Evolutionary conservation across 148 eudicot genomes (phyloP).

Genomic region (Rheum nobile): DNA sequence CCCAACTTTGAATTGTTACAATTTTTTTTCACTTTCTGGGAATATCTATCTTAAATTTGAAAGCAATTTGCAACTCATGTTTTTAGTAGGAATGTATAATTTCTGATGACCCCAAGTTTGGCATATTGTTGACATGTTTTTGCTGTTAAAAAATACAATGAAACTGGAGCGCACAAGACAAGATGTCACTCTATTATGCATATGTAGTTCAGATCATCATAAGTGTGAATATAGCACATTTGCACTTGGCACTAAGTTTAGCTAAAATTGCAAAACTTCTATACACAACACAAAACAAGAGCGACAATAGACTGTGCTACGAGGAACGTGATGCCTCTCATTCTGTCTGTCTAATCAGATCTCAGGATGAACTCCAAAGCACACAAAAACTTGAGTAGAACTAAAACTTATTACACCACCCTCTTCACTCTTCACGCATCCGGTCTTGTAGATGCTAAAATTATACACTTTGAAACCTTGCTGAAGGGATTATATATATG

Average conservation of each 20-base stretch:
- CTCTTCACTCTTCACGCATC: constrained; percentile 5
- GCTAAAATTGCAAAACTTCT: background rate
- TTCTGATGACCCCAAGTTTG: no score
- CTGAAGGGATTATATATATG: constrained; percentile 1
- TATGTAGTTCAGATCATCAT: background rate
- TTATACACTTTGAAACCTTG: background rate
- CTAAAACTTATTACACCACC: constrained; percentile 5
- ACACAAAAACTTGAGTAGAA: constrained; percentile 5
- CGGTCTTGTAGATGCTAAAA: constrained; percentile 7
- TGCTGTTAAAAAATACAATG: background rate
- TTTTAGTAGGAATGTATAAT: no score
- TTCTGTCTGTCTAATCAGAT: background rate
- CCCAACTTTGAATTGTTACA: background rate
- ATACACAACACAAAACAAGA: background rate
- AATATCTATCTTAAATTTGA: background rate
- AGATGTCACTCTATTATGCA: background rate
- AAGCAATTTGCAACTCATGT: background rate
- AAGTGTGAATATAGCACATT: background rate
- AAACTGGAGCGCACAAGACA: background rate
- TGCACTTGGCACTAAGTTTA: background rate
- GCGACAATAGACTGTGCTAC: background rate
- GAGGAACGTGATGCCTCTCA: background rate
- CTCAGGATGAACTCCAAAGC: background rate
- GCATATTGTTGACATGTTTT: background rate
- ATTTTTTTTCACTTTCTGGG: no score